Evolutionary conservation across 805 yeast species (phyloP).

Genomic region (Starmerella asiatica): DNA sequence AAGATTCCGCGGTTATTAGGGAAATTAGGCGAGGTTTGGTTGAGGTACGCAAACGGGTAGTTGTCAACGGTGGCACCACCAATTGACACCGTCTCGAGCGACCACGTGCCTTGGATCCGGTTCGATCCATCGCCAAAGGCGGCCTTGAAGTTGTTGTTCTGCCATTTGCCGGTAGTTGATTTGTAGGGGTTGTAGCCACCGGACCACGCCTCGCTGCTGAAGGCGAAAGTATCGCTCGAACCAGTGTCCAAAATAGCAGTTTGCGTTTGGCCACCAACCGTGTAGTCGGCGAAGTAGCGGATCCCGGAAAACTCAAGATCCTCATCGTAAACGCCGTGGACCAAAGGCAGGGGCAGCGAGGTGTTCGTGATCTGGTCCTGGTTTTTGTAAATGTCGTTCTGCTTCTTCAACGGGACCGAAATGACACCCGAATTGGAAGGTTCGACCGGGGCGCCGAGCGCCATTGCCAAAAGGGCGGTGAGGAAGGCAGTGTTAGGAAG

Average conservation of each 20-base stretch:
- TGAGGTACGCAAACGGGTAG: conserved; percentile 60
- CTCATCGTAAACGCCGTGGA: too few relatives aligned
- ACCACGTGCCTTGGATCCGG: conserved; percentile 41
- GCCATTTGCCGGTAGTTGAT: conserved; percentile 18
- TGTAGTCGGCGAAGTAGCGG: conserved; percentile 19
- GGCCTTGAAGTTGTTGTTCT: conserved; percentile 3
- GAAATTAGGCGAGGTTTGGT: conserved; percentile 42
- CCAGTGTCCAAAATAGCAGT: conserved; percentile 48
- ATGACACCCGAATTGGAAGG: not conserved
- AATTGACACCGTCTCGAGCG: conserved; percentile 43
- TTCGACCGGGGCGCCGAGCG: not conserved
- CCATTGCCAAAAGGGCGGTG: not conserved
- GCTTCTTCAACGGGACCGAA: not conserved
- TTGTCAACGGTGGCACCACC: conserved; percentile 38
- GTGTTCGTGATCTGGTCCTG: not conserved
- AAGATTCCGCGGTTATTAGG: conserved; percentile 31
- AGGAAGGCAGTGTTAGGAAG: too few relatives aligned
- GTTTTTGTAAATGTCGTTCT: not conserved
- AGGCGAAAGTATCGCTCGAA: conserved; percentile 53
- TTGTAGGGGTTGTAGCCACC: conserved; percentile 21
- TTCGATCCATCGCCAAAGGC: conserved; percentile 9
- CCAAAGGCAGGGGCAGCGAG: not conserved
- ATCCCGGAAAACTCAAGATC: conserved; percentile 5
- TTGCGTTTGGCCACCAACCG: conserved; percentile 40
- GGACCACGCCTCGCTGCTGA: conserved; percentile 21